Conservation (phyloP, 2,329 filamentous ascomycete species). For the Fusarium sp. region DNA sequence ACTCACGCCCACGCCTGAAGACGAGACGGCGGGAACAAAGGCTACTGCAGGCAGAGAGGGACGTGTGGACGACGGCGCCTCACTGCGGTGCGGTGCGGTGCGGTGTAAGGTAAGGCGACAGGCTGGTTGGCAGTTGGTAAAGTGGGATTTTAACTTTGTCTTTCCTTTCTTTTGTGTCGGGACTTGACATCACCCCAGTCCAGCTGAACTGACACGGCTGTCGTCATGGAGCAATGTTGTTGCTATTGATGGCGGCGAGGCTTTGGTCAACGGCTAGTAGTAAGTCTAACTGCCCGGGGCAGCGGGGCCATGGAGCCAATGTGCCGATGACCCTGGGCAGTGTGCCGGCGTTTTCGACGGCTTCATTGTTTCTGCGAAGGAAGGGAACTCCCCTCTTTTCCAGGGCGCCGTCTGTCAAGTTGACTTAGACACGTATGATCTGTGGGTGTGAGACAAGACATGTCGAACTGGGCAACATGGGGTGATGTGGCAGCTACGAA, state of each 20-base stretch:
- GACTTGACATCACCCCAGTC: conserved; percentile 17
- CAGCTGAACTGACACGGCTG: conserved; percentile 38
- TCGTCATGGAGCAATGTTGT: conserved; percentile 16
- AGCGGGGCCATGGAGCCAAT: not conserved
- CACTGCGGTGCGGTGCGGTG: not conserved
- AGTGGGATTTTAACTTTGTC: not conserved
- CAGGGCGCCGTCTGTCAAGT: not conserved
- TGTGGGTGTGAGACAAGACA: conserved; percentile 5
- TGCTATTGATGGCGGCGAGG: conserved; percentile 5
- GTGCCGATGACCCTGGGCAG: not conserved
- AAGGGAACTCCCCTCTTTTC: not conserved
- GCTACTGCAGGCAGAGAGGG: not conserved
- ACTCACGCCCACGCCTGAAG: not conserved
- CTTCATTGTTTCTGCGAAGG: not conserved
- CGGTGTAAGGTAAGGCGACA: not conserved
- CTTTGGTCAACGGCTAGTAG: not conserved
- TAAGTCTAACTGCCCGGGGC: not conserved
- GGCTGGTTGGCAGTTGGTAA: not conserved
- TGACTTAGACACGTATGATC: conserved; percentile 28
- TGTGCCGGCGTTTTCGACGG: not conserved
- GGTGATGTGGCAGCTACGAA: conserved; percentile 8
- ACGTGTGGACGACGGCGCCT: not conserved
- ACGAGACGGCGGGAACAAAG: not conserved
- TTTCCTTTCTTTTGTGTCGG: not conserved
- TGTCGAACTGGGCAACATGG: not conserved